A percentile compares a stretch with the other conserved stretches of the same genome.
Conservation (phyloP, 257 asterid genomes). For the Nicotiana attenuata region DNA sequence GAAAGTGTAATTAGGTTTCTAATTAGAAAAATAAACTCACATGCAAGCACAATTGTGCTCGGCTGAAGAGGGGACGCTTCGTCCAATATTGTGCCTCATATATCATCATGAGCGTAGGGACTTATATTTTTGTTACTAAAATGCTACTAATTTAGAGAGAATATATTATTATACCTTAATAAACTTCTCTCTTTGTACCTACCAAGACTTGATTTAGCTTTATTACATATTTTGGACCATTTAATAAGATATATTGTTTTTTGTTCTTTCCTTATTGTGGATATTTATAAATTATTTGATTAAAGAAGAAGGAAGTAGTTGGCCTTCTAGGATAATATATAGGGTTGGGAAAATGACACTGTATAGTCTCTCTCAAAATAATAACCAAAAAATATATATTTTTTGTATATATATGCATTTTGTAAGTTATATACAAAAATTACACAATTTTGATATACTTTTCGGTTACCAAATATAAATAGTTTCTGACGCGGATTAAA, state of each 20-base stretch:
- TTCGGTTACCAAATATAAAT: too few species aligned
- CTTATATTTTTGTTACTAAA: not conserved
- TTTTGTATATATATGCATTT: too few species aligned
- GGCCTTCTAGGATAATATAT: not conserved
- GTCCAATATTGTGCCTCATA: conserved; percentile 24
- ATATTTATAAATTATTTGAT: not conserved
- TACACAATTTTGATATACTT: too few species aligned
- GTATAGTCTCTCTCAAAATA: too few species aligned
- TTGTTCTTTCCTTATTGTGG: not conserved
- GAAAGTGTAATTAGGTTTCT: not conserved
- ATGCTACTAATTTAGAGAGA: too few species aligned
- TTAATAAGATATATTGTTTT: not conserved
- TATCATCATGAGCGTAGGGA: conserved; percentile 44
- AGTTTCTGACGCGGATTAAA: too few species aligned
- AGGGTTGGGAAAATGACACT: too few species aligned
- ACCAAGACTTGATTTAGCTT: conserved; percentile 12
- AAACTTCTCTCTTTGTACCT: conserved; percentile 23
- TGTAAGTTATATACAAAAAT: too few species aligned
- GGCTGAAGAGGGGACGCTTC: not conserved
- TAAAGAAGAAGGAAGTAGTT: not conserved
- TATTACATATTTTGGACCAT: conserved; percentile 4
- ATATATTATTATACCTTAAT: not conserved
- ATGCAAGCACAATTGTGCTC: conserved; percentile 44
- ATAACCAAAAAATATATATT: too few species aligned
- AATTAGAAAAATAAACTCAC: conserved; percentile 15